These are phyloP conservation scores for Xanthoconium stramineum DNA, from an alignment of 768 basidiomycete species.

Conservation along the genomic window DNA sequence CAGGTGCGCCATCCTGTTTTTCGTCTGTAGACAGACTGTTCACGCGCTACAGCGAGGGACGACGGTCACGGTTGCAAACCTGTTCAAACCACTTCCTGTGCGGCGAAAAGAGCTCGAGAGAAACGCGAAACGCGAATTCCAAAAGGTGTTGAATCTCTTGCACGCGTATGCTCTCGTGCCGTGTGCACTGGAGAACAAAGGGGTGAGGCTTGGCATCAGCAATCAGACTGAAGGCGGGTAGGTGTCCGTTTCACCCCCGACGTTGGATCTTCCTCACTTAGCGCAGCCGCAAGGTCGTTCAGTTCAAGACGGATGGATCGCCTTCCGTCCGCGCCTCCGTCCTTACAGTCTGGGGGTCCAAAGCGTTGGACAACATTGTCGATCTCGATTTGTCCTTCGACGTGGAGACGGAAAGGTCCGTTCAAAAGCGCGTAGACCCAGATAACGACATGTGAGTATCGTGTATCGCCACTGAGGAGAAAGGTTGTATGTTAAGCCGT, in stretches of 20 bases:
- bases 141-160: constrained; percentile 76
- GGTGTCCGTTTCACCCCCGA: constrained; percentile 20
- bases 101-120: constrained; percentile 88
- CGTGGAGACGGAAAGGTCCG: constrained; percentile 59
- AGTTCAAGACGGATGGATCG: constrained; percentile 71
- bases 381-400: constrained; percentile 69
- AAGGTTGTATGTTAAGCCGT: background rate
- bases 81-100: constrained; percentile 85
- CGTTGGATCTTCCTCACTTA: constrained; percentile 2
- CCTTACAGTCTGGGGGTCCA: constrained; percentile 81
- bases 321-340: constrained; percentile 61
- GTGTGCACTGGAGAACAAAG: constrained; percentile 52
- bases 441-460: constrained; percentile 22
- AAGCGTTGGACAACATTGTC: constrained; percentile 68
- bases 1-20: constrained; percentile 48
- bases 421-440: constrained; percentile 19
- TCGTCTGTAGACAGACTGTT: background rate
- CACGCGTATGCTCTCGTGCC: constrained; percentile 90
- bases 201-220: constrained; percentile 70
- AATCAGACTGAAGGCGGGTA: constrained; percentile 73
- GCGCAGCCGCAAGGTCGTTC: constrained; percentile 56
- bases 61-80: constrained; percentile 63
- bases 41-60: constrained; percentile 72
- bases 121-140: constrained; percentile 86
- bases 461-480: background rate